Base-by-base conservation (phyloP, 345 rosid species). In the Eucalyptus tenuipes region DNA sequence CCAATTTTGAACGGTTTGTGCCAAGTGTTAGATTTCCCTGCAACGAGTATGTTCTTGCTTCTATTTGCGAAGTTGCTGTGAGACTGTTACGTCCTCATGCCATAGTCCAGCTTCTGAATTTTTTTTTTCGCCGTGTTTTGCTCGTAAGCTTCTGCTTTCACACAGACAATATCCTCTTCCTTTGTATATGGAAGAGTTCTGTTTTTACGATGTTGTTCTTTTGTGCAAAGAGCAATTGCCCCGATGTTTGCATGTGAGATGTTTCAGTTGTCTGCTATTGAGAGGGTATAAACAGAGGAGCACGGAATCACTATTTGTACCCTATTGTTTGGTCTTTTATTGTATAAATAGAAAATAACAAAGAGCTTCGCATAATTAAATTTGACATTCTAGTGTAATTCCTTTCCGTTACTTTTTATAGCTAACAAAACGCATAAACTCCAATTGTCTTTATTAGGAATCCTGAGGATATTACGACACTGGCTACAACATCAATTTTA, bases 401-500 rank as follows among this genome's bases (percentile, higher is more conserved):
- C n/a, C 42, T 31, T 86, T 13, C 20, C 22, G 3, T 12, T 48
- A 44, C 66, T 52, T 44, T 52, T 86, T 52, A 86, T 50, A 52
- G 87, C 87, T 33, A 33, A 86, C 45, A 44, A 50, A 6, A 22
- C 3, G 1, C 31, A 40, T 52, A 31, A 86, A 33, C 45, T 75
- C 47, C 82, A 20, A 31, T 86, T 89, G 87, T 81, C 86, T 91
- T 68, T 88, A 90, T 86, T 93, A 98, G 99, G 91, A 55, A 97
- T 92, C 90, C 94, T 27, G 85, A 93, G 45, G 93, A 94, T 79
- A 90, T 98, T 89, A 92, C 96, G 10, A 92, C 96, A 14, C 86
- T 93, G 94, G 89, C 94, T 50, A 95, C 98, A 90, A 96, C 99
- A 87, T 94, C 94, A 75, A 90, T 96, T 86, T 89, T 98, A 82